Conservation (phyloP, 1,284 basidiomycete species). For the Clitocybe nebularis region DNA sequence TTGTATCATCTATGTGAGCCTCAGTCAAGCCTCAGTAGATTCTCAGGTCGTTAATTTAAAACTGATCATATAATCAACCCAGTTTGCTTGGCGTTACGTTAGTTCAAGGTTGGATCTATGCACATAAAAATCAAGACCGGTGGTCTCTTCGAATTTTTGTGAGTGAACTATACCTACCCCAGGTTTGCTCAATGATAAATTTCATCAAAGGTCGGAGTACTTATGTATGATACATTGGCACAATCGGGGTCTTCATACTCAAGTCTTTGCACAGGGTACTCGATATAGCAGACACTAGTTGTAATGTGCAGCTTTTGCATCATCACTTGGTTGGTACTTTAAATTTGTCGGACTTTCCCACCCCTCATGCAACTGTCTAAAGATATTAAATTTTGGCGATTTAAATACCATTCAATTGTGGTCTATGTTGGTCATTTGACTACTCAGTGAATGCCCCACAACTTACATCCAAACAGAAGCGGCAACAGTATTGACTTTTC, state of each 20-base stretch:
- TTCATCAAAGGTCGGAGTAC: slow-evolving; percentile 1
- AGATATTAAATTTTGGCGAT: slow-evolving; percentile 8
- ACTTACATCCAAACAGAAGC: slow-evolving; percentile 1
- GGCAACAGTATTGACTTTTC: slow-evolving; percentile 3
- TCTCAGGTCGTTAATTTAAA: neutral
- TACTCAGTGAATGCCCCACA: too few relatives aligned
- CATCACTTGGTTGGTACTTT: slow-evolving; percentile 6
- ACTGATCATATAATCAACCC: too few relatives aligned
- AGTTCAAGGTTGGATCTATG: slow-evolving; percentile 11
- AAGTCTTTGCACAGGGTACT: slow-evolving; percentile 1
- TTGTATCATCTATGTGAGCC: slow-evolving; percentile 7
- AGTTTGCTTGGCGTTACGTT: slow-evolving; percentile 11
- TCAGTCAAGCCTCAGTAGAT: neutral
- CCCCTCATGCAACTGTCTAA: neutral
- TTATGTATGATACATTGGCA: slow-evolving; percentile 7
- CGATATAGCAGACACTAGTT: slow-evolving; percentile 14
- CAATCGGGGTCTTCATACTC: neutral
- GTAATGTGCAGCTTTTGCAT: slow-evolving; percentile 4
- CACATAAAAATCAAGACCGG: slow-evolving; percentile 11
- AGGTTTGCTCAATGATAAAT: neutral
- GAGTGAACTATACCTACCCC: neutral
- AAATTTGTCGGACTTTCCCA: neutral
- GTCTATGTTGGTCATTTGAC: neutral
- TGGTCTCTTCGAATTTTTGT: slow-evolving; percentile 12
- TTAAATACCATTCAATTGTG: neutral